A percentile compares a stretch with the other conserved stretches of the same genome.
These are phyloP conservation scores for Colletotrichum sp. DNA, from an alignment of 2,329 filamentous ascomycete species.

Conservation along the genomic window DNA sequence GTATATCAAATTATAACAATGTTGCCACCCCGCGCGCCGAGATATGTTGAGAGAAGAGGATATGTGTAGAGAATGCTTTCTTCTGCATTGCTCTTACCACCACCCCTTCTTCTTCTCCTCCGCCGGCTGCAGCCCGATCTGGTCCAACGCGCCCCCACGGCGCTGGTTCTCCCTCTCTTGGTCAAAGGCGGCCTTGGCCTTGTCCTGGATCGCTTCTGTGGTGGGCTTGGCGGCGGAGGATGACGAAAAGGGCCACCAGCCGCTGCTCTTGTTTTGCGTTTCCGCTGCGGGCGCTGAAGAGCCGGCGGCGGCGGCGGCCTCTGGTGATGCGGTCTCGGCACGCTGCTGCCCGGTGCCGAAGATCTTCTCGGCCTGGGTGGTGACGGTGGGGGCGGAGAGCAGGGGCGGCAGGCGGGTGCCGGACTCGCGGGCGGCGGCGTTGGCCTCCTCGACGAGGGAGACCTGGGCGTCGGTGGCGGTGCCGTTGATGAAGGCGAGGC, in stretches of 20 bases:
- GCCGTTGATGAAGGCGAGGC: slow-evolving; percentile 65
- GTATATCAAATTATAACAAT: slow-evolving; percentile 12
- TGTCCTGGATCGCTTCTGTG: slow-evolving; percentile 36
- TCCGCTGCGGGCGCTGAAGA: slow-evolving; percentile 19
- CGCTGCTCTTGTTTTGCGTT: slow-evolving; percentile 11
- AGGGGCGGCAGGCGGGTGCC: slow-evolving; percentile 56
- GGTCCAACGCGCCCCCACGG: slow-evolving; percentile 55
- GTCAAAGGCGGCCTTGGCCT: slow-evolving; percentile 50
- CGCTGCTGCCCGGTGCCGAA: slow-evolving; percentile 9
- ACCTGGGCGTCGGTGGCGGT: slow-evolving; percentile 61
- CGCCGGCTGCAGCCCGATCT: slow-evolving; percentile 42
- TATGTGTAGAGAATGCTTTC: no score
- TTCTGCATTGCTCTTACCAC: slow-evolving; percentile 38
- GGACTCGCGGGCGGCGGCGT: slow-evolving; percentile 48
- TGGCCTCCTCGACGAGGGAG: slow-evolving; percentile 61
- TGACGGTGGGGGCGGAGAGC: slow-evolving; percentile 45
- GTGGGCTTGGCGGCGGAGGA: slow-evolving; percentile 30
- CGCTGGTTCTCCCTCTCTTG: slow-evolving; percentile 56
- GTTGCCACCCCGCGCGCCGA: neutral
- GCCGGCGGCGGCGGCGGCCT: slow-evolving; percentile 20
- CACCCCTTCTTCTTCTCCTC: slow-evolving; percentile 50
- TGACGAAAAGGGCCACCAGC: slow-evolving; percentile 40
- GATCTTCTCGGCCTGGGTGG: slow-evolving; percentile 20
- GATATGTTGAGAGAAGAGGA: neutral
- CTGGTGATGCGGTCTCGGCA: neutral